Evolutionary conservation across 805 yeast species (phyloP), one percentile per base, ranked within the genome.

Genomic region (Candida loeiensis): DNA sequence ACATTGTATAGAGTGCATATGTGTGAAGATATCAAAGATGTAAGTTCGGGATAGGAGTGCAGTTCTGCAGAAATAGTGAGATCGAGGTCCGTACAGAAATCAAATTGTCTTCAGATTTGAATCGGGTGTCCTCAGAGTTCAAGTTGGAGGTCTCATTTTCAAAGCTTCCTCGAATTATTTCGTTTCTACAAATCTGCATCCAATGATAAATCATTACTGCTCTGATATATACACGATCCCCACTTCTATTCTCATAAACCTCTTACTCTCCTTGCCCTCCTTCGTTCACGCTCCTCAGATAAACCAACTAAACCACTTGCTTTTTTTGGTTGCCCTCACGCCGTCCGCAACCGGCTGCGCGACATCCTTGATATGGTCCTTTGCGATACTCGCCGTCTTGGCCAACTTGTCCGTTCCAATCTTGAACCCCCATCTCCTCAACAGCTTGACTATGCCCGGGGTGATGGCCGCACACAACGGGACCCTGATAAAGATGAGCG

Each of bases 381-480:
- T 60, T 17, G 64, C 64, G 21, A 57, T 41, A 8, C 46, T 21
- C 17, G 70, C 69, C 4, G 75, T 58, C 3, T 76, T 64, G 7
- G 73, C 55, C 34, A 78, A 54, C 41, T 62, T 64, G 37, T 66
- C 71, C 21, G 71, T 68, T 7, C 86, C 91, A 43, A 86, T 77
- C 42, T 80, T 79, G 66, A 86, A 88, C 2, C 96, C 96, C 85
- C 87, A 79, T 16, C 73, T 64, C 43, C 85, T 76, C 46, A 91
- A 71, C 34, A 66, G 56, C 38, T 61, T 68, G 4, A 88, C 95
- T 2, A 88, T 73, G 1, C 78, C 56, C 4, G 99, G 99, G 0
- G 97, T 89, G 9, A 90, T 74, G 2, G 95, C 95, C 0, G 96
- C 96, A 0, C 97, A 84, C 21, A 88, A 60, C 11, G 99, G 99